A percentile compares a stretch with the other conserved stretches of the same genome.
Evolutionary conservation across 306 rosid genomes (phyloP).

Genomic region (Heteromeles arbutifolia): DNA sequence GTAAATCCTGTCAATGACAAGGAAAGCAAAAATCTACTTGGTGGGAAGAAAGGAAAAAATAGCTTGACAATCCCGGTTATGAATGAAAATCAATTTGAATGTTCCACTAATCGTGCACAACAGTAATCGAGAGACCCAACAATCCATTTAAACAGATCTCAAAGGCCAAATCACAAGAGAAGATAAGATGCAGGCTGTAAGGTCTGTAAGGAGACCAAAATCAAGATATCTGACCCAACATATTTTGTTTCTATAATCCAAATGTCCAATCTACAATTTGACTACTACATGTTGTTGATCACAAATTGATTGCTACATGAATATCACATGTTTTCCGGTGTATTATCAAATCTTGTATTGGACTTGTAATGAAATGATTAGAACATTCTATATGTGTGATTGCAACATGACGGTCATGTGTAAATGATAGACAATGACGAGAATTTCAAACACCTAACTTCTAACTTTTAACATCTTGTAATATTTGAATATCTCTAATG

Average conservation of each 20-base stretch:
- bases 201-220: background rate
- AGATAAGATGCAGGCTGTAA: background rate
- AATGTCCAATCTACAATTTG: background rate
- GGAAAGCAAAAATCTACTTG: background rate
- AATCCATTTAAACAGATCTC: background rate
- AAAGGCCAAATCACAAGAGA: background rate
- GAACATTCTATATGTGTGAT: background rate
- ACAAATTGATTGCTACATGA: background rate
- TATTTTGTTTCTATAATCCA: background rate
- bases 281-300: background rate
- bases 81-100: background rate
- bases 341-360: background rate
- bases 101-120: background rate
- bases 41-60: background rate
- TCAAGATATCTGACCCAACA: background rate
- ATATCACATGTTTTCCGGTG: background rate
- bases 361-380: background rate
- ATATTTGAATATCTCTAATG: background rate
- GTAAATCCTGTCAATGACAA: slow-evolving; percentile 19
- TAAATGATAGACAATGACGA: background rate
- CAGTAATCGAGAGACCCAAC: background rate
- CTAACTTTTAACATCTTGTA: background rate
- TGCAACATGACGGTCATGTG: background rate
- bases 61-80: background rate
- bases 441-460: background rate